phyloP scores from a whole-genome alignment of 192 early-diverging fungal species.

The Pilobolus umbonatus region DNA sequence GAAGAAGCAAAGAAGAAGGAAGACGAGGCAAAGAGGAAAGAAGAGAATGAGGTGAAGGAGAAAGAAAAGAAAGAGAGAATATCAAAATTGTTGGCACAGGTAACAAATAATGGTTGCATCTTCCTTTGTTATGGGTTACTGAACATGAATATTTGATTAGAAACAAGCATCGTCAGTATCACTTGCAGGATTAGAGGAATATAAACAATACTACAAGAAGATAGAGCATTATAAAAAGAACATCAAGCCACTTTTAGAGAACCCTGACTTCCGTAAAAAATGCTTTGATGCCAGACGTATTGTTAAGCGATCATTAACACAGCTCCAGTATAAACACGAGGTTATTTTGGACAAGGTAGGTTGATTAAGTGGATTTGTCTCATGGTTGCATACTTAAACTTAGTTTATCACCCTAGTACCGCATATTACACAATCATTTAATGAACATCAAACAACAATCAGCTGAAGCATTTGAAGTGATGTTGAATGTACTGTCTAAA shows the following conservation, averaged over 20 bases:
- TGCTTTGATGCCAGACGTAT: slow-evolving; percentile 23
- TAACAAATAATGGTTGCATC: background rate
- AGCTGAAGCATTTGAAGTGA: slow-evolving; percentile 31
- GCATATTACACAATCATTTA: background rate
- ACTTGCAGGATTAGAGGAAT: slow-evolving; percentile 26
- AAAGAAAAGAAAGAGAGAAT: slow-evolving; percentile 9
- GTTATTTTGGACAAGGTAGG: slow-evolving; percentile 44
- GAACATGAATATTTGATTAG: no score
- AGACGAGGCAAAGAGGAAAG: slow-evolving; percentile 10
- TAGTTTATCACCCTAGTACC: background rate
- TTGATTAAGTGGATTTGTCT: background rate
- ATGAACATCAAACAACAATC: slow-evolving; percentile 9
- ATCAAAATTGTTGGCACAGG: slow-evolving; percentile 4
- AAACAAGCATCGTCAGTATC: slow-evolving; percentile 15
- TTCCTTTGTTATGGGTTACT: background rate
- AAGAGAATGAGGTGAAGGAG: slow-evolving; percentile 5
- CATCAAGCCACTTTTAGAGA: slow-evolving; percentile 28
- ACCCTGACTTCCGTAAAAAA: slow-evolving; percentile 22
- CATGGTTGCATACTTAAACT: background rate
- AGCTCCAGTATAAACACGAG: slow-evolving; percentile 36
- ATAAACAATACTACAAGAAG: slow-evolving; percentile 19
- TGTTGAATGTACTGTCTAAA: slow-evolving; percentile 55
- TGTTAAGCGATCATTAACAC: slow-evolving; percentile 41
- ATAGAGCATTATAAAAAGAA: slow-evolving; percentile 34
- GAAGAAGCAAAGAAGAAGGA: slow-evolving; percentile 18